These are phyloP conservation scores for Boletus vinaceobasis DNA, from an alignment of 768 basidiomycete species.

Conservation along the genomic window DNA sequence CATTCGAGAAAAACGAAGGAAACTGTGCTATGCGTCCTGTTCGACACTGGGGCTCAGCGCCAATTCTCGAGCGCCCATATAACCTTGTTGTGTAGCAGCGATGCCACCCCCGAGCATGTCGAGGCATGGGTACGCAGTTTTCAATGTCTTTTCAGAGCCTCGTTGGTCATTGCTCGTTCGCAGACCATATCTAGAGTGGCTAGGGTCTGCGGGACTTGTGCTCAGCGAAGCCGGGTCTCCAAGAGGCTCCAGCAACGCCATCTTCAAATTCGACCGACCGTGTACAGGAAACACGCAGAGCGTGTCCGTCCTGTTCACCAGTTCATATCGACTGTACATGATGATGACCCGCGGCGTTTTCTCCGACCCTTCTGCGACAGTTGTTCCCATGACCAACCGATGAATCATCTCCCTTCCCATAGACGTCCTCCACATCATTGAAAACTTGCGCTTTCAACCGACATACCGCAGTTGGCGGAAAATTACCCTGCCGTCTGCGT, in stretches of 20 bases:
- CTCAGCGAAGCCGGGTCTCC: neutral
- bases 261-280: constrained; percentile 8
- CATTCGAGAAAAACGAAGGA: neutral
- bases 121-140: neutral
- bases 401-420: constrained; percentile 1
- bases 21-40: constrained; percentile 1
- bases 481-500: no score
- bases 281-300: neutral
- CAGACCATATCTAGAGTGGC: neutral
- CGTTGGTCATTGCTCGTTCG: neutral
- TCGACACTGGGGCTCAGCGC: constrained; percentile 1
- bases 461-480: no score
- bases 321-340: no score
- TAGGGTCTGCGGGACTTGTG: neutral
- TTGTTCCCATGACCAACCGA: neutral
- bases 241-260: neutral
- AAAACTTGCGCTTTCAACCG: neutral
- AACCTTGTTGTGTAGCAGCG: neutral
- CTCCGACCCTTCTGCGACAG: neutral
- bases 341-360: no score
- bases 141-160: neutral
- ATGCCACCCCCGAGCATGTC: neutral
- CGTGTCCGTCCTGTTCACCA: no score
- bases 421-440: constrained; percentile 7
- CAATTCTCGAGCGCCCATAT: constrained; percentile 5